These are phyloP conservation scores for Phytophthora aleatoria DNA, from an alignment of 352 stramenopile species.

Conservation along the genomic window DNA sequence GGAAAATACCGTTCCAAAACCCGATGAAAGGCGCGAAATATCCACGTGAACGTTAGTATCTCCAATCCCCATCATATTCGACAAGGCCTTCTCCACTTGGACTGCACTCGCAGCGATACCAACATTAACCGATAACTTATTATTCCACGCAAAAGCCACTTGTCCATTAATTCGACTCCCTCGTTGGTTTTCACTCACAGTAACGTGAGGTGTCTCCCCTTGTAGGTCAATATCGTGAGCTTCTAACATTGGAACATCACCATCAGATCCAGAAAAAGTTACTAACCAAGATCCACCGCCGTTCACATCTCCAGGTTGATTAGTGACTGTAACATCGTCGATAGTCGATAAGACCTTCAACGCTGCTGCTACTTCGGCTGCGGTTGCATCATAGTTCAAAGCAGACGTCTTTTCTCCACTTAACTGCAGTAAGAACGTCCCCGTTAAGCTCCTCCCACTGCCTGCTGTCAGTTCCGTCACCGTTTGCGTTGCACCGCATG, in stretches of 20 bases:
- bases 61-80: neutral
- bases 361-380: slow-evolving; percentile 35
- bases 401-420: slow-evolving; percentile 29
- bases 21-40: neutral
- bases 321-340: slow-evolving; percentile 33
- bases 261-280: slow-evolving; percentile 46
- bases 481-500: slow-evolving; percentile 48
- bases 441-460: slow-evolving; percentile 37
- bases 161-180: slow-evolving; percentile 43
- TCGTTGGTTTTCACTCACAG: slow-evolving; percentile 21
- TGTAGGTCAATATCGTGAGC: slow-evolving; percentile 22
- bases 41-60: neutral
- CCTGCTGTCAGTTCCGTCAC: slow-evolving; percentile 42
- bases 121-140: slow-evolving; percentile 20
- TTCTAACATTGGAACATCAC: slow-evolving; percentile 32
- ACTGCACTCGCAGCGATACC: slow-evolving; percentile 20
- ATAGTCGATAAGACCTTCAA: slow-evolving; percentile 31
- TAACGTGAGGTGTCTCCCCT: slow-evolving; percentile 30
- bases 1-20: slow-evolving; percentile 28
- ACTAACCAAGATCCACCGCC: slow-evolving; percentile 49
- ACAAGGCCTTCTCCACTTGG: slow-evolving; percentile 25
- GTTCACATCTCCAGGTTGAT: slow-evolving; percentile 21
- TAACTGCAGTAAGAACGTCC: slow-evolving; percentile 43
- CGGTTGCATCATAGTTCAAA: slow-evolving; percentile 33
- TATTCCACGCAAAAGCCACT: slow-evolving; percentile 24